These are phyloP conservation scores for Cenchrus americanus DNA, from an alignment of 176 grass and related monocot genomes.

Conservation along the genomic window DNA sequence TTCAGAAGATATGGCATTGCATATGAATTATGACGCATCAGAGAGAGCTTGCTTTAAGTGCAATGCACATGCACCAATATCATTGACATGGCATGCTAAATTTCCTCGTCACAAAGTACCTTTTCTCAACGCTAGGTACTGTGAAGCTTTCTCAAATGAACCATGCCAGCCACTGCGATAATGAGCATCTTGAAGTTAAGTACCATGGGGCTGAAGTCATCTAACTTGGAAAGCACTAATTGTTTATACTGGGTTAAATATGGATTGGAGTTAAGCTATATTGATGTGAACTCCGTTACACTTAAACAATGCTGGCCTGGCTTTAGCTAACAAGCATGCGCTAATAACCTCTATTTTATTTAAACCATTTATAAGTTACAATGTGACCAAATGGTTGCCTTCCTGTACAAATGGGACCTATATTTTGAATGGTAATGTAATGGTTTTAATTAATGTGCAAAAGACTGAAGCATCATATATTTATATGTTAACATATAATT, in stretches of 20 bases:
- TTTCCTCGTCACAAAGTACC: background rate
- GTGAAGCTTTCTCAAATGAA: slow-evolving; percentile 23
- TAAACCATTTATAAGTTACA: slow-evolving; percentile 11
- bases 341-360: slow-evolving; percentile 8
- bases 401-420: background rate
- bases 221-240: background rate
- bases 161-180: slow-evolving; percentile 4
- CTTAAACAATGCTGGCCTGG: background rate
- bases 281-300: slow-evolving; percentile 18
- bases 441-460: slow-evolving; percentile 26
- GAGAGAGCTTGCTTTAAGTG: slow-evolving; percentile 18
- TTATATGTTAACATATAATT: slow-evolving; percentile 8
- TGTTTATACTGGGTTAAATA: slow-evolving; percentile 14
- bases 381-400: background rate
- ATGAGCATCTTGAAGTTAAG: slow-evolving; percentile 11
- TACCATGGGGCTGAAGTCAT: slow-evolving; percentile 16
- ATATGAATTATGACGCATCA: slow-evolving; percentile 42
- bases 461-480: slow-evolving; percentile 28
- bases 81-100: slow-evolving; percentile 14
- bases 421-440: background rate
- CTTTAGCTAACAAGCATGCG: background rate
- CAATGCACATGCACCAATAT: slow-evolving; percentile 1
- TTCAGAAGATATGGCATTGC: background rate
- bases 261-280: slow-evolving; percentile 6
- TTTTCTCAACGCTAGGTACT: slow-evolving; percentile 13